phyloP scores from a whole-genome alignment of 331 rosid genomes.

The Acacia pycnantha region DNA sequence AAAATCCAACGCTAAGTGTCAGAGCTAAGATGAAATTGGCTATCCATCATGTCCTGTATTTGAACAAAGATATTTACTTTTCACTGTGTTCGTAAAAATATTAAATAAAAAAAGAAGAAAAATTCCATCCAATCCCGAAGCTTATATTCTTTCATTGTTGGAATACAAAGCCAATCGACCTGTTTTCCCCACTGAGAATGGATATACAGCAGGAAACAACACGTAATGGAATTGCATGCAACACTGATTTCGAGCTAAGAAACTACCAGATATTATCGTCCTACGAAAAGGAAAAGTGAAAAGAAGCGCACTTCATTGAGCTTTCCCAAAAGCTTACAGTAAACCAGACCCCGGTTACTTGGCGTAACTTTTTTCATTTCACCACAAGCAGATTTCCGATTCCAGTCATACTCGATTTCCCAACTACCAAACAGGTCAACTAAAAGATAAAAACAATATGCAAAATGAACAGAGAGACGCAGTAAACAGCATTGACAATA shows the following conservation, averaged over 20 bases:
- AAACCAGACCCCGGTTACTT: neutral
- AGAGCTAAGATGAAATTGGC: neutral
- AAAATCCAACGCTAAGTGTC: neutral
- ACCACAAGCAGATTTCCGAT: neutral
- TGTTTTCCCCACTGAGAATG: neutral
- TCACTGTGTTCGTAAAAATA: neutral
- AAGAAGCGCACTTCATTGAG: neutral
- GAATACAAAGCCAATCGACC: neutral
- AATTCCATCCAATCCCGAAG: neutral
- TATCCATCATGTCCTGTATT: neutral
- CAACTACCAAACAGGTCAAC: slow-evolving; percentile 22
- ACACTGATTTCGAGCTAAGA: neutral
- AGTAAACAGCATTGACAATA: slow-evolving; percentile 9
- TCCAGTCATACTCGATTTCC: neutral
- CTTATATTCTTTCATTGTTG: neutral
- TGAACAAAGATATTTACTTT: neutral
- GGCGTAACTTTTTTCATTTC: neutral
- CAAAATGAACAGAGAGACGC: neutral
- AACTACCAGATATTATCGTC: neutral
- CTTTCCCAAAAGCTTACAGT: too few species aligned
- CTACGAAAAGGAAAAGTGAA: neutral
- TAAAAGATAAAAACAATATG: neutral
- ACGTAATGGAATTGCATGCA: neutral
- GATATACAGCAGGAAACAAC: neutral
- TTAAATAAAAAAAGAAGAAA: neutral